Base-by-base conservation (phyloP, 2,329 filamentous ascomycete species). In the Pseudogymnoascus sp. region DNA sequence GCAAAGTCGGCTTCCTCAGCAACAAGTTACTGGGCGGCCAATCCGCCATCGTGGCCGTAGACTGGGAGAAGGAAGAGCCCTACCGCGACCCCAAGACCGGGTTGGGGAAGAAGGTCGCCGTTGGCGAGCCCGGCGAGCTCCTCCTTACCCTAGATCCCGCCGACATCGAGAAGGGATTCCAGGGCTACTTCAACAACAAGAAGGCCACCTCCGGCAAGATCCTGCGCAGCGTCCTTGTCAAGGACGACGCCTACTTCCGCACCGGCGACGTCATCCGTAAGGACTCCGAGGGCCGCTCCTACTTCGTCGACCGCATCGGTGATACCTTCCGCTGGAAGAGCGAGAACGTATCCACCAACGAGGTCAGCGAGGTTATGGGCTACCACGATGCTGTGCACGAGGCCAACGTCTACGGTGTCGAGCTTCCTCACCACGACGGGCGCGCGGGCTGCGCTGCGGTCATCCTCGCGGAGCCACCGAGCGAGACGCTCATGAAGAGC, bases 361-460 rank as follows among this genome's bases (percentile, higher is more conserved):
- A 96, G 73, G 92, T 96, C 16, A 83, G 87, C n/a, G 84, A 92
- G 70, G 84, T 84, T 0, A 75, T 96, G 0, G 87, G 89, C 12
- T 75, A 79, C 0, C 88, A 92, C 70, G 78, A 85, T 0, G 78
- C 79, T 0, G 80, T 96, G 12, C 77, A 82, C 33, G 91, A 96
- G 76, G 88, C 90, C 33, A 95, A 95, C 68, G 91, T 96, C 28
- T 96, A 95, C 70, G 91, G 91, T 38, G 89, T 96, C 2, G 74
- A 84, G 42, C 75, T 96, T 6, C 91, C 91, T 0, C 81, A 89
- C 66, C 90, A 95, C 70, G 91, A 96, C 69, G 91, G 91, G 16
- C 82, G 91, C 25, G 91, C 90, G 0, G 92, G 92, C 2, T 96
- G 92, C 69, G 91, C 87, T 0, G 88, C 90, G 5, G 75, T 95